Percentiles rank a stretch among this genome's conserved stretches.
Evolutionary conservation across 768 basidiomycete species (phyloP).

Genomic region (Xanthoconium purpureum): DNA sequence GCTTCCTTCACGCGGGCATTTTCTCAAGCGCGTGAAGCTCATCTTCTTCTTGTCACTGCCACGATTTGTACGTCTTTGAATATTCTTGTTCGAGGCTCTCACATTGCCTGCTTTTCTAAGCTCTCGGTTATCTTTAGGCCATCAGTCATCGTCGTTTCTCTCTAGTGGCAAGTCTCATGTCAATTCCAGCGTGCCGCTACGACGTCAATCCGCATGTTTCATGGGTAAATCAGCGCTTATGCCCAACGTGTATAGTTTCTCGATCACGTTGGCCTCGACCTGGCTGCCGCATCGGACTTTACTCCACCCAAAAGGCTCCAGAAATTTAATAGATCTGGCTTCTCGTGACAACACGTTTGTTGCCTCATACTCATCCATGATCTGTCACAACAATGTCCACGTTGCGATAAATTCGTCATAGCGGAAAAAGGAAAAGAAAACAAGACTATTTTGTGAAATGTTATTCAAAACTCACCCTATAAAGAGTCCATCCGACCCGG

Average conservation of each 20-base stretch:
- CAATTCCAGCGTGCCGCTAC: conserved; percentile 25
- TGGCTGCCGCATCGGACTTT: conserved; percentile 53
- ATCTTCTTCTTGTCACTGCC: conserved; percentile 25
- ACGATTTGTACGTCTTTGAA: conserved; percentile 32
- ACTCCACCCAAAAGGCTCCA: conserved; percentile 69
- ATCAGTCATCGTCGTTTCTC: conserved; percentile 16
- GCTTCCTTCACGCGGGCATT: conserved; percentile 39
- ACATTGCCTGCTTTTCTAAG: conserved; percentile 14
- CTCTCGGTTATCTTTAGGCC: conserved; percentile 28
- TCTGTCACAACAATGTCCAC: conserved; percentile 67
- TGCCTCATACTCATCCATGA: conserved; percentile 64
- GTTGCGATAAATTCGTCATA: conserved; percentile 67
- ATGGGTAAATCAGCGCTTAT: conserved; percentile 50
- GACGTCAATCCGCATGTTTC: conserved; percentile 34
- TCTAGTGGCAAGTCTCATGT: conserved; percentile 29
- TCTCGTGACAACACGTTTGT: conserved; percentile 69
- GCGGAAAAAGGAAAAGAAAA: conserved; percentile 37
- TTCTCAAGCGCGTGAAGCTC: conserved; percentile 28
- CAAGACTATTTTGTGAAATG: conserved; percentile 46
- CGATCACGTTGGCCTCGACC: conserved; percentile 64
- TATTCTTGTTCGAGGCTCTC: conserved; percentile 30
- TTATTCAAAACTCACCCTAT: conserved; percentile 45
- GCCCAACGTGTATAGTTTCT: conserved; percentile 59
- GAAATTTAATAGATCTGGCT: conserved; percentile 58
- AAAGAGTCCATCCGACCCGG: conserved; percentile 40